phyloP scores from a whole-genome alignment of 768 basidiomycete species.

The Termitomyces heimii region DNA sequence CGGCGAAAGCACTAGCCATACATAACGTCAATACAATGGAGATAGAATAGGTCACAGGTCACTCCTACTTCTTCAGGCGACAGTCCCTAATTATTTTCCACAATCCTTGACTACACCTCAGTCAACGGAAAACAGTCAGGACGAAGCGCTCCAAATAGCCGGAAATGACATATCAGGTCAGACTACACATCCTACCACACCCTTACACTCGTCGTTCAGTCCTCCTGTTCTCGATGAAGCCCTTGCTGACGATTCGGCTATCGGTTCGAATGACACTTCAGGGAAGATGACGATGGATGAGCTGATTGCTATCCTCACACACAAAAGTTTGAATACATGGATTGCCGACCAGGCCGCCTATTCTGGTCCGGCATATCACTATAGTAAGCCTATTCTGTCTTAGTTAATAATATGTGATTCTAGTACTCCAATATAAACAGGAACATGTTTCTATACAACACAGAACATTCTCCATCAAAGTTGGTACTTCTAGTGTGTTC shows the following conservation, averaged over 20 bases:
- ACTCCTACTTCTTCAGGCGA: slow-evolving; percentile 4
- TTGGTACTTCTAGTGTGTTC: too few species aligned
- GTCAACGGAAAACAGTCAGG: not conserved
- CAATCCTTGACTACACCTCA: slow-evolving; percentile 3
- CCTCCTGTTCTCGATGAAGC: not conserved
- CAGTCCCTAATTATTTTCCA: not conserved
- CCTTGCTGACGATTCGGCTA: not conserved
- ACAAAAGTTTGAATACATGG: not conserved
- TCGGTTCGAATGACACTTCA: not conserved
- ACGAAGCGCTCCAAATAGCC: not conserved
- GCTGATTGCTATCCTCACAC: not conserved
- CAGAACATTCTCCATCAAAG: too few species aligned
- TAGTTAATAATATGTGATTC: too few species aligned
- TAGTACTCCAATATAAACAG: too few species aligned
- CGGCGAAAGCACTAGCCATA: slow-evolving; percentile 6
- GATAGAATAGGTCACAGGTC: not conserved
- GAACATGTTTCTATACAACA: too few species aligned
- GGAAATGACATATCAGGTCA: not conserved
- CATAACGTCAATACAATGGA: not conserved
- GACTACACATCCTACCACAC: not conserved
- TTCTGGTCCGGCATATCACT: too few species aligned
- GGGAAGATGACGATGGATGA: slow-evolving; percentile 13
- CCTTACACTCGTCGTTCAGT: slow-evolving; percentile 4
- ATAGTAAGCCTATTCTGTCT: too few species aligned
- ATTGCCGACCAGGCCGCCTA: not conserved